A percentile compares a stretch with the other conserved stretches of the same genome.
Conservation (phyloP, 352 stramenopile species). For the Thraustotheca clavata region DNA sequence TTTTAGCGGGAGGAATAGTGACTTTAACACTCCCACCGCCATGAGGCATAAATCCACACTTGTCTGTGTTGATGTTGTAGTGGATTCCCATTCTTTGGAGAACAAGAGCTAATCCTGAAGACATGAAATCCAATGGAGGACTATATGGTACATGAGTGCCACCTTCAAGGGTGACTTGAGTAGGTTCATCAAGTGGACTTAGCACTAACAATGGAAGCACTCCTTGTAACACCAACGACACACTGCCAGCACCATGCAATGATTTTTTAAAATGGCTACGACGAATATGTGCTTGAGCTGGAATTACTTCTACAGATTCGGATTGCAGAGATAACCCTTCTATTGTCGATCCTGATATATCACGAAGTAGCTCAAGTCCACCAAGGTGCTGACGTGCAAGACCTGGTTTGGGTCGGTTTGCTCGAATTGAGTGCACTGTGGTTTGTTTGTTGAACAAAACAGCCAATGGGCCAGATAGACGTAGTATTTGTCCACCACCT, state of each 20-base stretch:
- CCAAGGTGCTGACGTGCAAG: slow-evolving; percentile 77
- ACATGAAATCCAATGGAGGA: slow-evolving; percentile 55
- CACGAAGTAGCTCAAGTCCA: slow-evolving; percentile 49
- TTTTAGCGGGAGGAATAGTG: slow-evolving; percentile 20
- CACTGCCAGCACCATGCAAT: slow-evolving; percentile 43
- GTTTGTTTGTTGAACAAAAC: slow-evolving; percentile 51
- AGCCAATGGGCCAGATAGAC: slow-evolving; percentile 64
- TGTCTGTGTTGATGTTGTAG: slow-evolving; percentile 29
- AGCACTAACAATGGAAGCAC: slow-evolving; percentile 42
- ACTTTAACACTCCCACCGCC: slow-evolving; percentile 34
- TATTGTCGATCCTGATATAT: slow-evolving; percentile 27
- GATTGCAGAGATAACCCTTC: slow-evolving; percentile 41
- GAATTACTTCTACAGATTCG: slow-evolving; percentile 35
- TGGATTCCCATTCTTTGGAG: slow-evolving; percentile 38
- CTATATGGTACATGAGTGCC: slow-evolving; percentile 59
- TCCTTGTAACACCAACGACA: slow-evolving; percentile 62
- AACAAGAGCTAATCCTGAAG: slow-evolving; percentile 31
- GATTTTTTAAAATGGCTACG: slow-evolving; percentile 27
- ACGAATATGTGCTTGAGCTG: background rate
- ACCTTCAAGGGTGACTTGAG: slow-evolving; percentile 32
- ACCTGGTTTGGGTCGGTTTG: slow-evolving; percentile 55
- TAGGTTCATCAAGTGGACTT: slow-evolving; percentile 10
- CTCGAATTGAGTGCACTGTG: slow-evolving; percentile 68
- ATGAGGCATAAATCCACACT: slow-evolving; percentile 45
- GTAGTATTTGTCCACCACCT: slow-evolving; percentile 85